phyloP scores from a whole-genome alignment of 306 rosid genomes.

The Cicer bijugum region DNA sequence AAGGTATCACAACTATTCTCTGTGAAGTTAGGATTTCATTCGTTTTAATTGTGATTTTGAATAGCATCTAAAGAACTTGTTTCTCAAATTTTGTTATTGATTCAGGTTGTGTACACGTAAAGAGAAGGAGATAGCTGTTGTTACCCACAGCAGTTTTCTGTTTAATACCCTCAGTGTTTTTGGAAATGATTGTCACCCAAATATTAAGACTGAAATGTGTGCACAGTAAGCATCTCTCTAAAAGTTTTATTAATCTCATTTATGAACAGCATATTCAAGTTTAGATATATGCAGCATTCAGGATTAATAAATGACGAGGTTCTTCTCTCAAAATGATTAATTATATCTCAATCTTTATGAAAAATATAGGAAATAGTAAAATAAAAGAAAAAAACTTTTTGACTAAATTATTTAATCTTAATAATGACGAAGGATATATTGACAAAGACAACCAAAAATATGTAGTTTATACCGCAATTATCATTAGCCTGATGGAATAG shows the following conservation, averaged over 20 bases:
- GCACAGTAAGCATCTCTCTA: slow-evolving; percentile 54
- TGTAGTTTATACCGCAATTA: neutral
- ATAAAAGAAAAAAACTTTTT: neutral
- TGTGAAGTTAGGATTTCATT: neutral
- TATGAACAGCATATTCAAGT: slow-evolving; percentile 32
- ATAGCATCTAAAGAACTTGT: slow-evolving; percentile 21
- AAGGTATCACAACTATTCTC: neutral
- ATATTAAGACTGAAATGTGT: slow-evolving; percentile 67
- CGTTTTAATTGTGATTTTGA: neutral
- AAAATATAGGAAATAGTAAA: slow-evolving; percentile 1
- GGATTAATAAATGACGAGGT: slow-evolving; percentile 12
- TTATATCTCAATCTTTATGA: neutral
- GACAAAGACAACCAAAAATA: too few relatives aligned
- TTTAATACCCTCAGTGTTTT: slow-evolving; percentile 63
- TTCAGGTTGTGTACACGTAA: slow-evolving; percentile 85
- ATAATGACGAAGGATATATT: too few relatives aligned
- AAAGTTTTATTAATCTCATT: neutral
- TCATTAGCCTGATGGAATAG: slow-evolving; percentile 1
- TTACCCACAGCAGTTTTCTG: slow-evolving; percentile 76
- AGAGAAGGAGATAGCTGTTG: slow-evolving; percentile 84
- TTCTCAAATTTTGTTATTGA: slow-evolving; percentile 10
- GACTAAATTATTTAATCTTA: too few relatives aligned
- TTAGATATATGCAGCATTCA: slow-evolving; percentile 27
- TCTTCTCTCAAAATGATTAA: slow-evolving; percentile 16
- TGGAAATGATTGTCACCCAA: slow-evolving; percentile 78